These are phyloP conservation scores for Leccinum uliginosum DNA, from an alignment of 768 basidiomycete species.

Conservation along the genomic window DNA sequence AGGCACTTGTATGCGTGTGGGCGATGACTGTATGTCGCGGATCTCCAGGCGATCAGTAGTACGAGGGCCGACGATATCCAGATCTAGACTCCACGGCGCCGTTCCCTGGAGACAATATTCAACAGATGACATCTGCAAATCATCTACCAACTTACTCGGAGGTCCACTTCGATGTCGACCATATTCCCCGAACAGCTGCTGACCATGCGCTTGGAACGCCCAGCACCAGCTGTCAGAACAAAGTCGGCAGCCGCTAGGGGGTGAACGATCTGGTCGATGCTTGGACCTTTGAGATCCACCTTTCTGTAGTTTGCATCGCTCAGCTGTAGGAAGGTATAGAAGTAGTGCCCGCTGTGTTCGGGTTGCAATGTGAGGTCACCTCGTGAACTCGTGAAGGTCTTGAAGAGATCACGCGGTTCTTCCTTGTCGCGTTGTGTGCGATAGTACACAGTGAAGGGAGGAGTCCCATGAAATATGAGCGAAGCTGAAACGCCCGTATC, in stretches of 20 bases:
- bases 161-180: conserved; percentile 75
- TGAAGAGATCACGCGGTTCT: conserved; percentile 50
- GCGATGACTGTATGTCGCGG: conserved; percentile 48
- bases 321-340: conserved; percentile 73
- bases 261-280: conserved; percentile 86
- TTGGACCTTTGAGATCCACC: conserved; percentile 67
- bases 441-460: conserved; percentile 86
- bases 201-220: conserved; percentile 49
- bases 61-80: conserved; percentile 75
- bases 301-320: conserved; percentile 83
- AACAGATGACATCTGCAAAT: background rate
- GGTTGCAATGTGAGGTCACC: conserved; percentile 84
- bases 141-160: conserved; percentile 50
- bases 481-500: conserved; percentile 90
- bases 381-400: conserved; percentile 63
- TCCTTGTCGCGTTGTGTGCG: conserved; percentile 68
- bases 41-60: conserved; percentile 57
- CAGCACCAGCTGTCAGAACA: conserved; percentile 35
- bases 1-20: conserved; percentile 56
- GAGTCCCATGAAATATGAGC: conserved; percentile 80
- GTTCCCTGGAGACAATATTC: conserved; percentile 55
- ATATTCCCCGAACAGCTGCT: conserved; percentile 76
- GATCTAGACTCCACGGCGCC: conserved; percentile 83
- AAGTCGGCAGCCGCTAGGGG: conserved; percentile 82
- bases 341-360: conserved; percentile 84